Evolutionary conservation across 805 yeast genomes (phyloP).

Genomic region (Millerago galiae): DNA sequence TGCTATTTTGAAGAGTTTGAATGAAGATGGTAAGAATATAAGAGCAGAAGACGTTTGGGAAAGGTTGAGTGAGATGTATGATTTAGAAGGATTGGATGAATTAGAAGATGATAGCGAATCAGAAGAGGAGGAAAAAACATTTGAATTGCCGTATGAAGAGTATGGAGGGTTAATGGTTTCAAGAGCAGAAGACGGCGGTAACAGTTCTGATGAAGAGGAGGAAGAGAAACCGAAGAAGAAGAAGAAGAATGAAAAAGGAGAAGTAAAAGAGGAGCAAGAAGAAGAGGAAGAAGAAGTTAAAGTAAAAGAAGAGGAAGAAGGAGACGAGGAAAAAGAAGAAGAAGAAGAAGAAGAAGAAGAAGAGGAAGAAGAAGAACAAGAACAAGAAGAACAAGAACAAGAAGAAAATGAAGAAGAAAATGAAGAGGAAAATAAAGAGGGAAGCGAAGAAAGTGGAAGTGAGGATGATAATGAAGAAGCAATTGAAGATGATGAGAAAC

Average conservation of each 20-base stretch:
- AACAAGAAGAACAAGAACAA: constrained; percentile 1
- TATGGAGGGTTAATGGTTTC: constrained; percentile 4
- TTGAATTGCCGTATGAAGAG: constrained; percentile 9
- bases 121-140: neutral
- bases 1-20: constrained; percentile 19
- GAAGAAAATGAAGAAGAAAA: constrained; percentile 7
- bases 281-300: constrained; percentile 5
- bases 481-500: constrained; percentile 6
- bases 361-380: constrained; percentile 4
- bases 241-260: constrained; percentile 9
- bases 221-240: constrained; percentile 6
- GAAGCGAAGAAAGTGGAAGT: constrained; percentile 7
- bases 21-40: neutral
- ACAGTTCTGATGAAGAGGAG: neutral
- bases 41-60: constrained; percentile 39
- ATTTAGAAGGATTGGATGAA: constrained; percentile 51
- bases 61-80: constrained; percentile 46
- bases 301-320: constrained; percentile 3
- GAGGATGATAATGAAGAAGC: constrained; percentile 10
- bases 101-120: constrained; percentile 34
- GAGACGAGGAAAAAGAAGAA: constrained; percentile 6
- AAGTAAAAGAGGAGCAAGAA: constrained; percentile 3
- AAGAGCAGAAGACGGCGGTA: neutral
- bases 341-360: constrained; percentile 3
- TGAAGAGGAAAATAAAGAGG: constrained; percentile 12